A percentile compares a stretch with the other conserved stretches of the same genome.
Conservation (phyloP, 139 green algal genomes). For the Auxenochlorella protothecoides region DNA sequence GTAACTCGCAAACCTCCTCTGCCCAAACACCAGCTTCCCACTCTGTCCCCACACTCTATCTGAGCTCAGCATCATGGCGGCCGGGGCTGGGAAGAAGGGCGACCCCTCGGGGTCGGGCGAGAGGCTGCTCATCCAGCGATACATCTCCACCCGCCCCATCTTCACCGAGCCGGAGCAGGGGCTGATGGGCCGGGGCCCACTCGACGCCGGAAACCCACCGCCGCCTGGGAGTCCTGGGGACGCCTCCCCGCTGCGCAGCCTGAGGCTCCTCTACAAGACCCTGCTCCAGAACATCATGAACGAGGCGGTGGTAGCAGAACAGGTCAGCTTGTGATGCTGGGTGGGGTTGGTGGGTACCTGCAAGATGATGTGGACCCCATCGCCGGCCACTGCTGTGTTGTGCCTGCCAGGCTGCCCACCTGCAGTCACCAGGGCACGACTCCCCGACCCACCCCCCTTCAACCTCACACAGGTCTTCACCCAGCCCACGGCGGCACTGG, state of each 20-base stretch:
- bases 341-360: too few species aligned
- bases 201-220: not conserved
- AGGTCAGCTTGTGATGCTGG: constrained; percentile 5
- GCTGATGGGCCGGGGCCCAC: constrained; percentile 2
- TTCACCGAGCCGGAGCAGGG: constrained; percentile 37
- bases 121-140: constrained; percentile 23
- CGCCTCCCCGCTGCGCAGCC: constrained; percentile 3
- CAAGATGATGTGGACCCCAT: too few species aligned
- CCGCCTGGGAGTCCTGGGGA: too few species aligned
- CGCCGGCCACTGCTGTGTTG: too few species aligned
- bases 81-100: too few species aligned
- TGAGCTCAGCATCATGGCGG: too few species aligned
- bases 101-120: too few species aligned
- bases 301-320: constrained; percentile 41
- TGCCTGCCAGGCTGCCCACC: too few species aligned
- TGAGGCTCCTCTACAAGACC: constrained; percentile 30
- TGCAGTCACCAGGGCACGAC: too few species aligned
- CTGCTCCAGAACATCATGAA: constrained; percentile 31
- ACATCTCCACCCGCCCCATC: constrained; percentile 40
- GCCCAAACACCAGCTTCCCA: not conserved
- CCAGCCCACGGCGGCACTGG: constrained; percentile 18
- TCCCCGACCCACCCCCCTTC: too few species aligned
- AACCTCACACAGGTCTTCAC: constrained; percentile 28
- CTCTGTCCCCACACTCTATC: too few species aligned
- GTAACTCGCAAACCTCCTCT: too few species aligned